Conservation (phyloP, 805 yeast species). For the Limtongozyma cylindracea region DNA sequence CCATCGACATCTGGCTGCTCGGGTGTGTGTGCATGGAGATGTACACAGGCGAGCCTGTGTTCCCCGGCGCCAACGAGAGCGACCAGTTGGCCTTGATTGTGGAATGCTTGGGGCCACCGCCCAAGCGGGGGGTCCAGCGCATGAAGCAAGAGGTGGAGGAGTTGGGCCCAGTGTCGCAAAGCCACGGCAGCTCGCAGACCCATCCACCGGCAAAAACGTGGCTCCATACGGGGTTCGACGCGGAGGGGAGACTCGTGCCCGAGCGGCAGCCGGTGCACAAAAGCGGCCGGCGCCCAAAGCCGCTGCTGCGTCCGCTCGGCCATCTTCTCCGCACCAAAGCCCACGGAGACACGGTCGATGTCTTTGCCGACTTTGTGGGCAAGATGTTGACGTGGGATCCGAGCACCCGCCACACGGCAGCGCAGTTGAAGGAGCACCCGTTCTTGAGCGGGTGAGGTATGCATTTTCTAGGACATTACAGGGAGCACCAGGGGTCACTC, state of each 20-base stretch:
- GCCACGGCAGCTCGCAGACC: constrained; percentile 5
- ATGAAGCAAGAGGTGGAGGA: constrained; percentile 12
- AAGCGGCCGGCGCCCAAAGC: no score
- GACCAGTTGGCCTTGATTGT: constrained; percentile 18
- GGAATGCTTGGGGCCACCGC: constrained; percentile 19
- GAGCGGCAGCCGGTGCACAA: constrained; percentile 2
- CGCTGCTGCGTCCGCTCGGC: no score
- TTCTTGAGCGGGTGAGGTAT: no score
- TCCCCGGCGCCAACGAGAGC: constrained; percentile 12
- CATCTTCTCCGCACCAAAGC: no score
- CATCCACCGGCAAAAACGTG: constrained; percentile 9
- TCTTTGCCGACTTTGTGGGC: no score
- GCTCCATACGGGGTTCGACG: constrained; percentile 12
- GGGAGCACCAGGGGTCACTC: no score
- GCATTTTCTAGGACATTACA: no score
- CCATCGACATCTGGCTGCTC: constrained; percentile 6
- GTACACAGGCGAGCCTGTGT: constrained; percentile 3
- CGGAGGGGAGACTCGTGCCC: constrained; percentile 12
- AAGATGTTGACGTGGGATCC: no score
- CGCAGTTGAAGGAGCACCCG: no score
- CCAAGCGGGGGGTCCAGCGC: constrained; percentile 14
- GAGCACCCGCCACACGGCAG: no score
- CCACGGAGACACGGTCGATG: no score
- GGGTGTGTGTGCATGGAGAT: constrained; percentile 1
- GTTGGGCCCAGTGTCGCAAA: constrained; percentile 3